Evolutionary conservation across 352 stramenopile species (phyloP), one percentile per base, ranked within the genome.

Genomic region (Phytophthora tentaculata): DNA sequence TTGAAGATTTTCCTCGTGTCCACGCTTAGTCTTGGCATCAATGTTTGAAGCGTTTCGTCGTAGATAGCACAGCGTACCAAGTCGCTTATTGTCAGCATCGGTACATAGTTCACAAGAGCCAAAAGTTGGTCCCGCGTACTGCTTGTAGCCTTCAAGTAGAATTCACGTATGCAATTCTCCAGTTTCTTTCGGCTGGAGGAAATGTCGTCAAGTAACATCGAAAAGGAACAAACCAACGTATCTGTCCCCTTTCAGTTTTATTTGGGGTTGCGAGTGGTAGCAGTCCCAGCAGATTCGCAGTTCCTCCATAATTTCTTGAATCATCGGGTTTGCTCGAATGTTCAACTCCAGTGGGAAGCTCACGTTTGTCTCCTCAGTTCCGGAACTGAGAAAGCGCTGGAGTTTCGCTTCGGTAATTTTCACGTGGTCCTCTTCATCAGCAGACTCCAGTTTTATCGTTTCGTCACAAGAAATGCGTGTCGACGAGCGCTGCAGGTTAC

Each of bases 281-380:
- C 57, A 61, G 2, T 63, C 14, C 81, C 80, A 90, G 43, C 73
- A 88, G 3, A 66, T 28, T 55, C 69, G 49, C 2, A 90, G 37
- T 19, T 84, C 77, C 1, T 57, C 37, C 23, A 80, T 43, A 73
- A 90, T 86, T 2, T 28, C 57, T 12, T 44, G 56, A 1, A 76
- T 71, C 64, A 86, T 79, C 0, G 44, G 58, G 52, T 81, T 1
- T 59, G 58, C 23, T 86, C 50, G 4, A 71, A 73, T 16, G 83
- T 52, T 12, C 14, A 17, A 14, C 32, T 39, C 32, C 10, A 39
- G 32, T 39, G 32, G 32, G 32, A 39, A 0, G 58, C 56, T 5
- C 19, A 28, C 13, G 57, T 23, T 37, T 7, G 17, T 7, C 39
- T 47, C n/a, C 22, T 8, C 39, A 47, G 14, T 20, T 14, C 6